Base-by-base conservation (phyloP, 805 yeast genomes). In the Candida silvicultrix region DNA sequence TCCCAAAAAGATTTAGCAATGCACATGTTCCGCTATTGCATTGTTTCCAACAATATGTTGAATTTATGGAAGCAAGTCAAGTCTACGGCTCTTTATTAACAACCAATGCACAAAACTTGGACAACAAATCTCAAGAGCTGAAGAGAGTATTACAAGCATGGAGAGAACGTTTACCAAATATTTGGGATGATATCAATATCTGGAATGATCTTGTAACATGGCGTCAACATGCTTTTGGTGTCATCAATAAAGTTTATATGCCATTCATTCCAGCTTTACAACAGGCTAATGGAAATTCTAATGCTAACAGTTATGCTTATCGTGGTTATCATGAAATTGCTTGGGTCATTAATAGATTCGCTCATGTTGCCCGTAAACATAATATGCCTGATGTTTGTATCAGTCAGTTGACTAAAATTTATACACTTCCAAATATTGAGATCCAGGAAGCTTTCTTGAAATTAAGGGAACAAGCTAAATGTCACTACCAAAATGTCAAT, bases 261-360 rank as follows among this genome's bases (percentile, higher is more conserved):
- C 98, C 98, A 9, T 75, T 95, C 58, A 85, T 90, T 49, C 95
- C 96, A 1, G 80, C 88, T 2, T 62, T 88, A 32, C 96, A 88
- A 56, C 89, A 85, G 49, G 71, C 75, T 2, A 78, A 81, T 39
- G 82, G 83, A 16, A 76, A 69, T 53, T 81, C 82, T 41, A 83
- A 81, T 55, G 86, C 87, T 28, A 88, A 89, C 61, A 89, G 97
- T 1, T 90, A 89, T 60, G 98, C 97, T 1, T 95, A 92, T 66
- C 76, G 99, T 53, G 99, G 99, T 1, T 94, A 88, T 67, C 99
- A 94, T 63, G 99, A 94, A 66, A 89, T 92, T 64, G 99, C 99
- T 0, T 95, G 99, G 97, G 96, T 94, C 8, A 92, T 94, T 58
- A 94, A 94, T 66, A 70, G 98, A 44, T 94, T 94, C 71, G 99